Evolutionary conservation across 441 rosid genomes (phyloP).

Genomic region (Jatropha multifida): DNA sequence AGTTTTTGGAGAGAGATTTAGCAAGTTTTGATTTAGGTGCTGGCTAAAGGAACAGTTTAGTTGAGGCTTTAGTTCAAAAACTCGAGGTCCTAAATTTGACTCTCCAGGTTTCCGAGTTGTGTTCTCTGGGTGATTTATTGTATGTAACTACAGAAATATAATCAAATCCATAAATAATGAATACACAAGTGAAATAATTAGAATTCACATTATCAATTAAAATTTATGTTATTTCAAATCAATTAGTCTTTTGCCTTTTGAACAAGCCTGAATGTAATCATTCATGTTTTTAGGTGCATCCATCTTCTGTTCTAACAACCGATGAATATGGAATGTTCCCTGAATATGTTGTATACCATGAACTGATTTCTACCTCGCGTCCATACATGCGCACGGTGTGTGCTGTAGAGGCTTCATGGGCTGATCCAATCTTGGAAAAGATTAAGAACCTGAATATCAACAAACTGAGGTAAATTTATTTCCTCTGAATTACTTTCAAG

Average conservation of each 20-base stretch:
- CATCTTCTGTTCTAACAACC: constrained; percentile 68
- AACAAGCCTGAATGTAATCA: background rate
- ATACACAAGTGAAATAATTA: background rate
- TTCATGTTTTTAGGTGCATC: constrained; percentile 67
- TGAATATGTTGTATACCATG: constrained; percentile 79
- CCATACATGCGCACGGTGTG: constrained; percentile 87
- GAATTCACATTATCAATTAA: background rate
- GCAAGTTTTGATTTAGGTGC: background rate
- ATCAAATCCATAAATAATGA: background rate
- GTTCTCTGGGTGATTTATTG: background rate
- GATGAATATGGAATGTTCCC: constrained; percentile 76
- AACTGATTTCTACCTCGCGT: constrained; percentile 74
- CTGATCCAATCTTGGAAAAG: constrained; percentile 61
- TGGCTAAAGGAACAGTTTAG: background rate
- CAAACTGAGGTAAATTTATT: constrained; percentile 62
- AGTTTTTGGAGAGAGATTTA: background rate
- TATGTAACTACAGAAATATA: background rate
- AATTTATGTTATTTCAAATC: background rate
- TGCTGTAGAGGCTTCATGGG: constrained; percentile 71
- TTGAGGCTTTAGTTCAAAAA: background rate
- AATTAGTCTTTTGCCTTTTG: background rate
- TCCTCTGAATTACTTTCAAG: background rate
- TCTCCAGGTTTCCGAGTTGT: background rate
- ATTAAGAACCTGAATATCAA: constrained; percentile 57
- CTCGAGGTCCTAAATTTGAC: background rate